These are phyloP conservation scores for Pisolithus albus DNA, from an alignment of 768 basidiomycete species.

Conservation along the genomic window DNA sequence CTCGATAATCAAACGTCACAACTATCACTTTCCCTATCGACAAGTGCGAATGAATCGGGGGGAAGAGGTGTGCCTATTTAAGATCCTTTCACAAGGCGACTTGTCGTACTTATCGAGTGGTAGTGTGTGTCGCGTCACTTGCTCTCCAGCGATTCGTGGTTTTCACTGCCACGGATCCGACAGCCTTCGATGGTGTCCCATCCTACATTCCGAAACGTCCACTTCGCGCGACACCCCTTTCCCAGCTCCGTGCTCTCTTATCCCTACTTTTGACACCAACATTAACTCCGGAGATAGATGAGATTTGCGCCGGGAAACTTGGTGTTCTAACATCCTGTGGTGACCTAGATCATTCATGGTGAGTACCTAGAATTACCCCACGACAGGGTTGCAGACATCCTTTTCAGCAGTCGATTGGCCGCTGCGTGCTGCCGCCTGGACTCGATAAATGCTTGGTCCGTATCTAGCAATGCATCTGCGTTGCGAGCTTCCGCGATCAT, in stretches of 20 bases:
- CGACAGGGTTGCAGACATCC: not conserved
- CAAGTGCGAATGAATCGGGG: constrained; percentile 13
- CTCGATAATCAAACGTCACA: constrained; percentile 23
- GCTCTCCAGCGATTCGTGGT: constrained; percentile 48
- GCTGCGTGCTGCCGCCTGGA: constrained; percentile 34
- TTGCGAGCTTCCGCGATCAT: constrained; percentile 61
- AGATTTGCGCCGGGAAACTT: constrained; percentile 54
- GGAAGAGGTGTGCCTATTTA: constrained; percentile 17
- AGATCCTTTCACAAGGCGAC: constrained; percentile 16
- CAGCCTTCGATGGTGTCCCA: constrained; percentile 43
- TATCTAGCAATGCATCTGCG: constrained; percentile 67
- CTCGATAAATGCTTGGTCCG: constrained; percentile 55
- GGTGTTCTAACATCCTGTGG: constrained; percentile 35
- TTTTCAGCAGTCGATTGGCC: constrained; percentile 24
- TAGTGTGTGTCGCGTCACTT: constrained; percentile 45
- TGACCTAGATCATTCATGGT: constrained; percentile 48
- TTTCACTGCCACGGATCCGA: constrained; percentile 42
- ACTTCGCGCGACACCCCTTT: constrained; percentile 36
- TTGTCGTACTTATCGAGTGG: not conserved
- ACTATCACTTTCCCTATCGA: constrained; percentile 19
- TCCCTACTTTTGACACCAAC: constrained; percentile 64
- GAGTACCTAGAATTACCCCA: constrained; percentile 6
- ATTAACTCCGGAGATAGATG: constrained; percentile 63
- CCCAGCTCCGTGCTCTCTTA: constrained; percentile 52
- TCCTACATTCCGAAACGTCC: constrained; percentile 30